Base-by-base conservation (phyloP, 2,329 filamentous ascomycete genomes). In the Endothia cerciana region DNA sequence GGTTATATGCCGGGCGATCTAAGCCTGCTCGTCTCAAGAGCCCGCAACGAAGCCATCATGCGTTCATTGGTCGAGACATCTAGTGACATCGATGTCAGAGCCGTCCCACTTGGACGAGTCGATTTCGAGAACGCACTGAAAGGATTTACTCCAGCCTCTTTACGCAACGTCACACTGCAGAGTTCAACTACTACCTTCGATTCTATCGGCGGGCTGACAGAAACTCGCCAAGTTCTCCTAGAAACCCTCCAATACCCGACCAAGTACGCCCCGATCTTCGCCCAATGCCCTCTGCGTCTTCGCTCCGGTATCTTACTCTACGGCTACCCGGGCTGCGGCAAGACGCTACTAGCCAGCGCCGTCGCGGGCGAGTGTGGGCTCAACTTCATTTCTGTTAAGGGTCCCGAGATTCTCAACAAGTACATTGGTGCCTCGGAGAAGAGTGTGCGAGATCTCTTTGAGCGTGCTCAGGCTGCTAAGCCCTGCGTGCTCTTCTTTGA, bases 351-450 rank as follows among this genome's bases (percentile, higher is more conserved):
- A 11, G 95, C 96, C 25, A 97, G 92, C 65, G 95, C 95, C 0
- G 94, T 99, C n/a, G 95, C 96, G 15, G 94, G 94, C 64, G 95
- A 99, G 80, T 98, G 94, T 74, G 94, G 94, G 0, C 88, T 99
- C 68, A 99, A 99, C 78, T 99, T 99, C 78, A 99, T 99, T 77
- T 94, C 90, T 49, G 95, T 99, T 74, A 99, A 99, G 80, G 95
- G 95, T 0, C 95, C 95, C 0, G 96, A 99, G 77, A 98, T 99
- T 66, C 81, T 99, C 63, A 99, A 99, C 83, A 99, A 99, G 79
- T 99, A 99, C 77, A 99, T 99, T 66, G 95, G 95, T 74, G 95
- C 95, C 0, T 97, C 92, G 36, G 95, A 99, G 74, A 99, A 99
- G 83, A 93, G 89, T 68, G 94, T 99, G 7, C 89, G 96, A 51